These are phyloP conservation scores for Mentha longifolia DNA, from an alignment of 257 asterid genomes.

Conservation along the genomic window DNA sequence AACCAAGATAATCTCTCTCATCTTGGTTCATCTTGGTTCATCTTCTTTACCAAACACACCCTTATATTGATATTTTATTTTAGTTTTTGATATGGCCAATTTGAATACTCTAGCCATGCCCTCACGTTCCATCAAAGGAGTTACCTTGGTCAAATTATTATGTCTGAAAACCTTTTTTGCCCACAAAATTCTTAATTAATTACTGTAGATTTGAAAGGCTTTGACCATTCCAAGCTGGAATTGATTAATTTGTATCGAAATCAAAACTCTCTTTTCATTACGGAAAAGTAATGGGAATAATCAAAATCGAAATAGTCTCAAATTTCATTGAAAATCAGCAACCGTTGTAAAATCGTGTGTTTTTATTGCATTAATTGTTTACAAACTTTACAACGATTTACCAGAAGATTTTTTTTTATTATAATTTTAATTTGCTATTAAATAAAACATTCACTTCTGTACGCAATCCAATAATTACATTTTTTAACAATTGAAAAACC, in stretches of 20 bases:
- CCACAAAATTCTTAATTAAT: not conserved
- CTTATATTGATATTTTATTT: too few species aligned
- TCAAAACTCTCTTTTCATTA: not conserved
- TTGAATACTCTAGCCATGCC: not conserved
- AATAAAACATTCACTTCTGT: too few species aligned
- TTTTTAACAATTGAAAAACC: too few species aligned
- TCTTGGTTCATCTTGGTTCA: too few species aligned
- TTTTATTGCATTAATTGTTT: too few species aligned
- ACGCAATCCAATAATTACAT: too few species aligned
- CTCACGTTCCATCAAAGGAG: conserved; percentile 33
- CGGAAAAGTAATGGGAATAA: not conserved
- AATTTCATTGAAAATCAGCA: not conserved
- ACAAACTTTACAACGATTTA: too few species aligned
- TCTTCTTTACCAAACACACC: too few species aligned
- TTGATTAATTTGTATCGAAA: not conserved
- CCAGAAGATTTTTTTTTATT: too few species aligned
- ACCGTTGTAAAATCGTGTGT: not conserved
- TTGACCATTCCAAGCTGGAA: not conserved
- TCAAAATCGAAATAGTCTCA: too few species aligned
- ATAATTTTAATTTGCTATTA: too few species aligned
- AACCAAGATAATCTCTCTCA: too few species aligned
- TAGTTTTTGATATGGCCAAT: not conserved
- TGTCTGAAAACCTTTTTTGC: conserved; percentile 29
- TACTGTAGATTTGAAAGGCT: conserved; percentile 15
- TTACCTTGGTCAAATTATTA: conserved; percentile 29